Percentiles rank a stretch among this genome's conserved stretches.
These are phyloP conservation scores for Claviceps sp. DNA, from an alignment of 2,329 filamentous ascomycete genomes.

Conservation along the genomic window DNA sequence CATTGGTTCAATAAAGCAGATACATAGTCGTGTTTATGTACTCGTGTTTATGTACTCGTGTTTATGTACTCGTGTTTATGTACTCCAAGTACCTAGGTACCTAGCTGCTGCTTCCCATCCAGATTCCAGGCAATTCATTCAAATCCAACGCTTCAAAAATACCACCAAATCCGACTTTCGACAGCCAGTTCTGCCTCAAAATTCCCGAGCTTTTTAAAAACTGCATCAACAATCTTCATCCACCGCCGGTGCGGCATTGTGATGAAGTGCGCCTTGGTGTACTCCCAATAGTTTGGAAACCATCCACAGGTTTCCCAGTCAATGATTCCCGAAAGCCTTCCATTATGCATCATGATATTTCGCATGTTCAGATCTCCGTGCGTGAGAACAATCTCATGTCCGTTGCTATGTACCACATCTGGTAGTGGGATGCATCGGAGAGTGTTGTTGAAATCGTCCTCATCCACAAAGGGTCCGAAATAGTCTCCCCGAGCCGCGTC, in stretches of 20 bases:
- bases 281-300: constrained; percentile 15
- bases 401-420: background rate
- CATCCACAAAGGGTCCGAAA: constrained; percentile 5
- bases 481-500: constrained; percentile 2
- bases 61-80: too few relatives aligned
- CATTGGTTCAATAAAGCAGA: too few relatives aligned
- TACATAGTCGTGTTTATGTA: too few relatives aligned
- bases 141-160: background rate
- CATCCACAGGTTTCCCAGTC: constrained; percentile 15
- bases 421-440: background rate
- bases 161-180: constrained; percentile 1
- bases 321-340: constrained; percentile 15
- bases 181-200: constrained; percentile 1
- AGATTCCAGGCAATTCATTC: too few relatives aligned
- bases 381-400: constrained; percentile 24
- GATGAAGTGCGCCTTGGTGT: constrained; percentile 8
- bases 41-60: too few relatives aligned
- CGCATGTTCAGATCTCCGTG: constrained; percentile 22
- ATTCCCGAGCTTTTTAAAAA: background rate
- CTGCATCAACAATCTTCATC: constrained; percentile 2
- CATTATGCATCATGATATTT: constrained; percentile 15
- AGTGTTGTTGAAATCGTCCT: constrained; percentile 8
- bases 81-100: too few relatives aligned
- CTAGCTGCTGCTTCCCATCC: too few relatives aligned
- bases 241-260: constrained; percentile 7